phyloP scores from a whole-genome alignment of 2,329 filamentous ascomycete genomes.

The Dactylellina leptospora region DNA sequence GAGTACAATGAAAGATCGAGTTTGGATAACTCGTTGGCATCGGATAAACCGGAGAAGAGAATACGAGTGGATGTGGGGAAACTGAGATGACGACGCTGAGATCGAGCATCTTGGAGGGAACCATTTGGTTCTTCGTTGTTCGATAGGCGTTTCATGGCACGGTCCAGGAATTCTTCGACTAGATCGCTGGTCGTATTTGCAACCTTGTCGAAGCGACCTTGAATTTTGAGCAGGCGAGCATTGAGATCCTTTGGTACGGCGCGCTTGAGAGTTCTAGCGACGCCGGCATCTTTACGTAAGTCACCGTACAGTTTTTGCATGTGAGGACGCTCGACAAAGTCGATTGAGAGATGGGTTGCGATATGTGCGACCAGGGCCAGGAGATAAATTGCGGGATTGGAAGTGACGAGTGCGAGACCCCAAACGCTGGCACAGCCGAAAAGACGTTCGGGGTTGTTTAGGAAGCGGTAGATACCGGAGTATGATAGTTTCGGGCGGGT shows the following conservation, averaged over 20 bases:
- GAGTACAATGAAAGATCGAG: slow-evolving; percentile 67
- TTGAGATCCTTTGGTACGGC: slow-evolving; percentile 75
- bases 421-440: slow-evolving; percentile 94
- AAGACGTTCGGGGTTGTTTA: slow-evolving; percentile 96
- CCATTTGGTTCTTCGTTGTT: slow-evolving; percentile 57
- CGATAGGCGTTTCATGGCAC: slow-evolving; percentile 83
- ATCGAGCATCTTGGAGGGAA: slow-evolving; percentile 13
- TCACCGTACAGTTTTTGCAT: slow-evolving; percentile 97
- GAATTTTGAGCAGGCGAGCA: slow-evolving; percentile 59
- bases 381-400: slow-evolving; percentile 84
- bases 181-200: slow-evolving; percentile 86
- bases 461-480: slow-evolving; percentile 94
- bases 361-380: slow-evolving; percentile 86
- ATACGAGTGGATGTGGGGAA: slow-evolving; percentile 37
- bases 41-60: slow-evolving; percentile 38
- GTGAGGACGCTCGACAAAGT: slow-evolving; percentile 92
- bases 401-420: slow-evolving; percentile 92
- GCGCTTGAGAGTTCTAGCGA: slow-evolving; percentile 89
- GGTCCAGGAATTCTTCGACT: slow-evolving; percentile 88
- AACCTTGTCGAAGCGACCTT: slow-evolving; percentile 85
- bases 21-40: slow-evolving; percentile 79
- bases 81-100: slow-evolving; percentile 27
- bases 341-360: slow-evolving; percentile 84
- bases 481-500: slow-evolving; percentile 84
- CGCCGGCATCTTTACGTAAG: slow-evolving; percentile 83